Evolutionary conservation across 2,329 filamentous ascomycete species (phyloP).

Genomic region (Fonsecaea pedrosoi): DNA sequence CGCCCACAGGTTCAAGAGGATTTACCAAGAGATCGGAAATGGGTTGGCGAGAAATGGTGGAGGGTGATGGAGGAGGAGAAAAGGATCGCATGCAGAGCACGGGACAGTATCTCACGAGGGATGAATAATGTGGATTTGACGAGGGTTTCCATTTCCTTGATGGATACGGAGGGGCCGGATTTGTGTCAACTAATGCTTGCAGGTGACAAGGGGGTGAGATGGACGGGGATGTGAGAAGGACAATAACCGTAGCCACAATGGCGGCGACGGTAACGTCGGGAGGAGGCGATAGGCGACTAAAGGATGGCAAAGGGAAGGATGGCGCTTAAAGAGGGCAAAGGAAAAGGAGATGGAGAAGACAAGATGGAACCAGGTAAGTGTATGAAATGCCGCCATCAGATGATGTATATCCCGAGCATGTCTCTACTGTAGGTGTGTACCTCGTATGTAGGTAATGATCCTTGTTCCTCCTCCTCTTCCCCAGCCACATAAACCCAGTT

Average conservation of each 20-base stretch:
- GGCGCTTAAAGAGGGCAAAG: conserved; percentile 2
- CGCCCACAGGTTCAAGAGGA: background rate
- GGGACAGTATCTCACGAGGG: conserved; percentile 1
- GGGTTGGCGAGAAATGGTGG: conserved; percentile 17
- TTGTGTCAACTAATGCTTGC: conserved; percentile 13
- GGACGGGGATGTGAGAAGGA: background rate
- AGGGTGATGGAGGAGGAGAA: background rate
- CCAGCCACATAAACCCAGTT: background rate
- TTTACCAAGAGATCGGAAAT: conserved; percentile 13
- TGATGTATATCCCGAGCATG: background rate
- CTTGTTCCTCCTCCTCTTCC: background rate
- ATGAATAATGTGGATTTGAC: conserved; percentile 15
- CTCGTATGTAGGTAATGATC: background rate
- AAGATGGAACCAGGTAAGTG: background rate
- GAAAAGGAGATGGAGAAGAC: conserved; percentile 2
- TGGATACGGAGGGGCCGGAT: conserved; percentile 20
- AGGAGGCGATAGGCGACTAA: background rate
- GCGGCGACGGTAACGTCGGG: background rate
- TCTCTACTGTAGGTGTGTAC: too few relatives aligned
- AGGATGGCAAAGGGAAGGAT: background rate
- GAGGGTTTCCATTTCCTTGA: conserved; percentile 1
- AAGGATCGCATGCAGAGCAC: background rate
- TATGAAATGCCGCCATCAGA: background rate
- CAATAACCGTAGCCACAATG: background rate
- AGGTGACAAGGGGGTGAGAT: conserved; percentile 5